Conservation (phyloP, 1,284 basidiomycete genomes). For the Cryptococcus sp. region DNA sequence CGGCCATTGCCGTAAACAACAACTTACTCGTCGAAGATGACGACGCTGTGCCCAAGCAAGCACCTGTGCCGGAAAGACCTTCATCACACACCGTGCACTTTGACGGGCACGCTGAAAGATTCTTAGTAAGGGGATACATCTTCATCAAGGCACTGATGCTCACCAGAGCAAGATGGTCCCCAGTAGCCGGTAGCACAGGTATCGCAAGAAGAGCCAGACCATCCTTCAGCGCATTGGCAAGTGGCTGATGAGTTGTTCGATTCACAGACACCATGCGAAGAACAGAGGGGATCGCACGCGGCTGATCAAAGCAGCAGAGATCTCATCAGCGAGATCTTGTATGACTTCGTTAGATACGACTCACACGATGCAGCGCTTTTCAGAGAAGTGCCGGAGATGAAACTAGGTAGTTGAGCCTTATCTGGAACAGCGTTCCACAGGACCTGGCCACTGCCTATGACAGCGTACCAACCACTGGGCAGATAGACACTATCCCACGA, state of each 20-base stretch:
- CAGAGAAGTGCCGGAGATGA: not conserved
- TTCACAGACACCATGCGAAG: slow-evolving; percentile 32
- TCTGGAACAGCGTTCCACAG: slow-evolving; percentile 41
- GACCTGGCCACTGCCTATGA: slow-evolving; percentile 29
- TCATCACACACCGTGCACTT: slow-evolving; percentile 52
- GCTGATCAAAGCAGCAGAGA: slow-evolving; percentile 20
- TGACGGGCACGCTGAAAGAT: slow-evolving; percentile 35
- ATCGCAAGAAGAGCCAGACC: slow-evolving; percentile 38
- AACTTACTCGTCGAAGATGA: slow-evolving; percentile 26
- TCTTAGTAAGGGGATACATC: not conserved
- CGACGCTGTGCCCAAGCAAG: slow-evolving; percentile 44
- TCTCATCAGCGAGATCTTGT: not conserved
- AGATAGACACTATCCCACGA: slow-evolving; percentile 29
- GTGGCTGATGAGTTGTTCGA: slow-evolving; percentile 9
- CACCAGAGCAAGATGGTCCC: slow-evolving; percentile 46
- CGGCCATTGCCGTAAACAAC: not conserved
- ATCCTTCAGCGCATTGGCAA: slow-evolving; percentile 38
- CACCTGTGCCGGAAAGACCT: slow-evolving; percentile 49
- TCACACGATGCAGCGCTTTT: slow-evolving; percentile 23
- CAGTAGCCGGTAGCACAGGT: slow-evolving; percentile 44
- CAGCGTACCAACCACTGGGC: slow-evolving; percentile 38
- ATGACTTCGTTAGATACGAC: slow-evolving; percentile 1
- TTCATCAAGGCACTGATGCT: not conserved
- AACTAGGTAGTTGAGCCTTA: slow-evolving; percentile 17
- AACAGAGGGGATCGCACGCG: slow-evolving; percentile 35